Base-by-base conservation (phyloP, 768 basidiomycete species). In the Phanerochaete sordida region DNA sequence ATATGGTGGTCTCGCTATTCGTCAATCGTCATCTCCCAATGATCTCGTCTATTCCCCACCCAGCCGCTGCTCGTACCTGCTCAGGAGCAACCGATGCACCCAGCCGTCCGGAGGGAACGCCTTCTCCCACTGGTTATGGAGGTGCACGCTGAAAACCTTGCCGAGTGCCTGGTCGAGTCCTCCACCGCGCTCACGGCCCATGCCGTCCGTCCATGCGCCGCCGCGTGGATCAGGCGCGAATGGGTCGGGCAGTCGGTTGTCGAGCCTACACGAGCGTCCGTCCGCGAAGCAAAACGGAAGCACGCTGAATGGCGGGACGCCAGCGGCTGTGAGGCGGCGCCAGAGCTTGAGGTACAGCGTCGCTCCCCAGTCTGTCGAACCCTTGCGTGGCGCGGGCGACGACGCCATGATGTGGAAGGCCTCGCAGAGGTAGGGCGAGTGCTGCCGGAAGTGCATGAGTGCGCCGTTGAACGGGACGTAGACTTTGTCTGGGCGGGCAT, bases 101-200 rank as follows among this genome's bases (percentile, higher is more conserved):
- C 95, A 98, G 0, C 96, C 96, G 2, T 77, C 84, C 19, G 71
- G 69, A 0, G 96, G 95, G 69, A 90, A 98, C 50, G 74, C 73
- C 77, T 94, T 97, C 55, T 89, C 83, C 95, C 96, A 98, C 72
- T 94, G 94, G 73, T 98, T 97, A 72, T 98, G 96, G 66, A 98
- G 70, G 74, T 98, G 96, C 37, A 98, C 82, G 0, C 87, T 83
- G 75, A 96, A 99, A 13, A 96, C 81, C 60, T 90, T 86, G n/a
- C 73, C 65, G 28, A 95, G 74, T 57, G 79, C 81, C 62, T 76
- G 66, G 69, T 90, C 88, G 64, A 89, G 71, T 5, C 80, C 81
- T 6, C 86, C 90, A 15, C 81, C 88, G 62, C 79, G 81, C 63
- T 82, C 83, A 58, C 84, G 69, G 0, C 80, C 83, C 61, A 85